Base-by-base conservation (phyloP, 208 protist species). In the Trichomonas tenax region DNA sequence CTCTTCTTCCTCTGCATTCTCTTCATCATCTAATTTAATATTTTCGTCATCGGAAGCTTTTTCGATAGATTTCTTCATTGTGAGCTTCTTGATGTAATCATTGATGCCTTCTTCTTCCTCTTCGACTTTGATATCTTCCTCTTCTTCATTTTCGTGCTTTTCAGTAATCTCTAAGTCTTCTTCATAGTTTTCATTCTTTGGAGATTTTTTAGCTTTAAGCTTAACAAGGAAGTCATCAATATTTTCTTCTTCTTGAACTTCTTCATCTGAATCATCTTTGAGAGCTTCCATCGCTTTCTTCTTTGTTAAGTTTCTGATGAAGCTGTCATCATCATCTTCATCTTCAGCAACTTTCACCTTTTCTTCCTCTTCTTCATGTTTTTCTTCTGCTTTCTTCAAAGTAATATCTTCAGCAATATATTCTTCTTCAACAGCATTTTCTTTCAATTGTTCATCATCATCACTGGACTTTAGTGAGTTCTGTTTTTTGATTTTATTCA, bases 171-270 rank as follows among this genome's bases (percentile, higher is more conserved):
- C n/a, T n/a, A n/a, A n/a, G n/a, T n/a, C n/a, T n/a, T n/a, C n/a
- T n/a, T n/a, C n/a, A n/a, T n/a, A n/a, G n/a, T n/a, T n/a, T n/a
- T n/a, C n/a, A n/a, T n/a, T n/a, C n/a, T n/a, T n/a, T n/a, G n/a
- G n/a, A n/a, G n/a, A n/a, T n/a, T n/a, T n/a, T n/a, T n/a, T n/a
- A n/a, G 46, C 3, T 51, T 51, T 51, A 3, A 51, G 46, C 14
- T 51, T 51, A 51, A 14, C 46, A 51, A 51, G 46, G 46, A 51
- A 51, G 11, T 41, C 82, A 89, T 41, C 41, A 89, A 41, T 89
- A 34, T 95, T 17, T 95, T 63, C 86, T 95, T 48, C 86, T n/a
- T 95, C 86, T 31, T 63, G 21, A 63, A 26, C 86, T 95, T 95
- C 86, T 95, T 15, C 17, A 63, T 15, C 17, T n/a, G 44, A 48